These are phyloP conservation scores for Dalbergia cultrata DNA, from an alignment of 306 rosid species.

Conservation along the genomic window DNA sequence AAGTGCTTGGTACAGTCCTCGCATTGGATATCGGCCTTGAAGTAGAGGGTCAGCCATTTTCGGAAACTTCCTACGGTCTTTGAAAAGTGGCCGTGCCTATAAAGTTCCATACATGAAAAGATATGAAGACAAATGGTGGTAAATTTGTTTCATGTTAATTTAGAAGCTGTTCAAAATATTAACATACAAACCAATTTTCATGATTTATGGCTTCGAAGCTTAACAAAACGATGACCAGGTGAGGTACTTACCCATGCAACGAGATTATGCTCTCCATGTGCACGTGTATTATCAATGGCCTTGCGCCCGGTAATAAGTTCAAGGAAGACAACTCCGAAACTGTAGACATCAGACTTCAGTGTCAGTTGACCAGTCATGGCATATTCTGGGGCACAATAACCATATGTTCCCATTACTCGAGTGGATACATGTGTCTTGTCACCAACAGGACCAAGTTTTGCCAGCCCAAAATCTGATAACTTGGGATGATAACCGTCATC, in stretches of 20 bases:
- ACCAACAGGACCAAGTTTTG: slow-evolving; percentile 96
- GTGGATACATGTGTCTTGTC: slow-evolving; percentile 98
- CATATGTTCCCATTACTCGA: slow-evolving; percentile 97
- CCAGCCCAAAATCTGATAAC: slow-evolving; percentile 95
- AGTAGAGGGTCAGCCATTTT: slow-evolving; percentile 97
- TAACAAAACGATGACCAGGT: slow-evolving; percentile 10
- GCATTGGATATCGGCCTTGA: slow-evolving; percentile 88
- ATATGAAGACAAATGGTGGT: slow-evolving; percentile 37
- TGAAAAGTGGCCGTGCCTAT: slow-evolving; percentile 93
- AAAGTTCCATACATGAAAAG: slow-evolving; percentile 39
- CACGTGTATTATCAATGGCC: slow-evolving; percentile 86
- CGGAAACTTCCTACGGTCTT: slow-evolving; percentile 91
- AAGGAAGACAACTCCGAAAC: slow-evolving; percentile 95
- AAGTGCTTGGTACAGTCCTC: slow-evolving; percentile 95
- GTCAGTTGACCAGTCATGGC: slow-evolving; percentile 99
- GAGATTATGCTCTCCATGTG: slow-evolving; percentile 91
- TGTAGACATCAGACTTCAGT: slow-evolving; percentile 89
- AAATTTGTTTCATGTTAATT: slow-evolving; percentile 31
- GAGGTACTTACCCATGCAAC: slow-evolving; percentile 88
- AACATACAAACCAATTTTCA: background rate
- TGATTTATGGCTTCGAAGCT: background rate
- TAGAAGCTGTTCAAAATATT: slow-evolving; percentile 7
- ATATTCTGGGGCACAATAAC: slow-evolving; percentile 96
- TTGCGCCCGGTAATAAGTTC: slow-evolving; percentile 97
- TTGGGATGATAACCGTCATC: slow-evolving; percentile 93